Percentiles rank a stretch among this genome's conserved stretches.
These are phyloP conservation scores for Eucalyptus curtisii DNA, from an alignment of 345 rosid genomes.

Conservation along the genomic window DNA sequence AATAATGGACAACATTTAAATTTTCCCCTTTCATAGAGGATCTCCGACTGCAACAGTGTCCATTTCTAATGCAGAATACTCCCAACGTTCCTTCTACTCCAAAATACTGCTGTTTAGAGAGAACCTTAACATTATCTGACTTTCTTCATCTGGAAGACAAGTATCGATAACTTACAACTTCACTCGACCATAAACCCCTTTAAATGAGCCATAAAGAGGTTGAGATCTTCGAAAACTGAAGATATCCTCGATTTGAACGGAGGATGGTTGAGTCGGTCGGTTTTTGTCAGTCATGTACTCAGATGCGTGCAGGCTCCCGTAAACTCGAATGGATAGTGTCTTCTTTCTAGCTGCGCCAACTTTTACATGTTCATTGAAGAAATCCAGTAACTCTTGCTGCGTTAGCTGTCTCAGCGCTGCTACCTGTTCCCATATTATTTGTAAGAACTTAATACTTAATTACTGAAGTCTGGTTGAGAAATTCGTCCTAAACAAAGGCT, in stretches of 20 bases:
- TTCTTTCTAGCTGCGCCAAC: slow-evolving; percentile 55
- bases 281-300: slow-evolving; percentile 31
- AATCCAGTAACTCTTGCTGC: slow-evolving; percentile 56
- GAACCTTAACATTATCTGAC: not conserved
- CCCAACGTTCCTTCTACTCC: not conserved
- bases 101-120: not conserved
- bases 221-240: slow-evolving; percentile 65
- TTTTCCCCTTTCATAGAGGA: not conserved
- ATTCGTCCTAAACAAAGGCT: not conserved
- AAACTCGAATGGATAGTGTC: slow-evolving; percentile 47
- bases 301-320: slow-evolving; percentile 40
- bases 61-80: not conserved
- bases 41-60: not conserved
- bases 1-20: not conserved
- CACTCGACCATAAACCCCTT: slow-evolving; percentile 32
- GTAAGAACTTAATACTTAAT: not conserved
- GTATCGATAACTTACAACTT: not conserved
- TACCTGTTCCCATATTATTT: slow-evolving; percentile 24
- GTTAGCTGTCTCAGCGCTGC: slow-evolving; percentile 49
- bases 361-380: slow-evolving; percentile 61
- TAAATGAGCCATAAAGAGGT: slow-evolving; percentile 71
- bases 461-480: not conserved
- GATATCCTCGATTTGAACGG: slow-evolving; percentile 37
- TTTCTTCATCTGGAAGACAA: not conserved
- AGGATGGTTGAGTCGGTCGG: slow-evolving; percentile 12